phyloP scores from a whole-genome alignment of 1,139 yeast species.

The Dujonia santamariae region DNA sequence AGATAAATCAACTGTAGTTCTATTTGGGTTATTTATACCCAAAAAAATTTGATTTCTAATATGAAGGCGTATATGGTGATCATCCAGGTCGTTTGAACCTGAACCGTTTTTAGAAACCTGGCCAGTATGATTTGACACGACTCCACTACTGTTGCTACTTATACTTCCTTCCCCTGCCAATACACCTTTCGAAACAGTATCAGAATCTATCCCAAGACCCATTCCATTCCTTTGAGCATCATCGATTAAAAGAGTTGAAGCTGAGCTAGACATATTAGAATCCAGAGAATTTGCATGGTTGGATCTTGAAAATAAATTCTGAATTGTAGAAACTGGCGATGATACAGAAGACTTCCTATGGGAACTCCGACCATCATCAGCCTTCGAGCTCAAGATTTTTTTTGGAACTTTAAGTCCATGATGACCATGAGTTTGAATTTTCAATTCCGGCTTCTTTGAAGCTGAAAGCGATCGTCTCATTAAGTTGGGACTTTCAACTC shows the following conservation, averaged over 20 bases:
- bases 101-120: too few species aligned
- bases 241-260: not conserved
- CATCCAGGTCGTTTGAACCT: too few species aligned
- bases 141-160: too few species aligned
- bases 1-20: constrained; percentile 32
- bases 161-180: too few species aligned
- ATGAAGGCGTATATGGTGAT: constrained; percentile 3
- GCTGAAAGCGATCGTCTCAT: not conserved
- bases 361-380: constrained; percentile 3
- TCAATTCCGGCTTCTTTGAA: constrained; percentile 23
- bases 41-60: too few species aligned
- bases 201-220: not conserved
- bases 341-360: constrained; percentile 24
- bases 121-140: too few species aligned
- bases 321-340: constrained; percentile 38
- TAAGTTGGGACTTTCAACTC: too few species aligned
- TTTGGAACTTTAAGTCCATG: constrained; percentile 27
- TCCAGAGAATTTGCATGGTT: too few species aligned
- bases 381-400: constrained; percentile 21
- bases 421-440: constrained; percentile 28
- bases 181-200: too few species aligned
- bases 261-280: too few species aligned
- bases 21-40: constrained; percentile 12
- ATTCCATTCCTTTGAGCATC: not conserved
- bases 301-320: constrained; percentile 34